Evolutionary conservation across 306 rosid genomes (phyloP).

Genomic region (Astragalus glycyphyllos): DNA sequence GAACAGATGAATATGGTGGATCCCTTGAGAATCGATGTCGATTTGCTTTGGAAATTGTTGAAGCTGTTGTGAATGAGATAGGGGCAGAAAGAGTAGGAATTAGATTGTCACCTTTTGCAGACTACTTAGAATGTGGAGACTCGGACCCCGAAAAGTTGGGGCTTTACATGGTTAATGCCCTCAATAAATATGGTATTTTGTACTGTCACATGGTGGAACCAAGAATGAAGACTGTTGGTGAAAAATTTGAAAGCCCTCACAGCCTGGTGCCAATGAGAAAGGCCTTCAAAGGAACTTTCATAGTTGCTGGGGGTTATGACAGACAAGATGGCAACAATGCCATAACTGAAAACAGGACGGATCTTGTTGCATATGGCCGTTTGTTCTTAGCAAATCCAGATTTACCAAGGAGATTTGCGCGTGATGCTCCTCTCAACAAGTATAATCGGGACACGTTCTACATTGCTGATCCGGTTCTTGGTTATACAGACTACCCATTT

Average conservation of each 20-base stretch:
- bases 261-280: slow-evolving; percentile 20
- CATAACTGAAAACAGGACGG: slow-evolving; percentile 18
- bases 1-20: slow-evolving; percentile 36
- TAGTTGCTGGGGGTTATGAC: slow-evolving; percentile 26
- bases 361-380: slow-evolving; percentile 34
- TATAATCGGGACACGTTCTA: slow-evolving; percentile 23
- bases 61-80: slow-evolving; percentile 29
- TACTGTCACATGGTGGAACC: slow-evolving; percentile 37
- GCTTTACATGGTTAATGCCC: slow-evolving; percentile 30
- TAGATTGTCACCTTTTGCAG: slow-evolving; percentile 34
- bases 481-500: slow-evolving; percentile 30
- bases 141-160: slow-evolving; percentile 8
- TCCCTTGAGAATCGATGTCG: slow-evolving; percentile 29
- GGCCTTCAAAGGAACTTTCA: slow-evolving; percentile 33
- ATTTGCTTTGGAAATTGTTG: slow-evolving; percentile 26
- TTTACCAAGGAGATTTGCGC: slow-evolving; percentile 20
- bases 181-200: slow-evolving; percentile 14
- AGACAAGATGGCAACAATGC: slow-evolving; percentile 31
- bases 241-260: neutral
- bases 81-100: slow-evolving; percentile 35
- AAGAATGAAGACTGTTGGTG: slow-evolving; percentile 21
- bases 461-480: slow-evolving; percentile 21
- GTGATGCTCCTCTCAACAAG: slow-evolving; percentile 23
- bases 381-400: slow-evolving; percentile 34
- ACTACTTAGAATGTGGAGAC: slow-evolving; percentile 24